phyloP scores from a whole-genome alignment of 148 eudicot species.

The Simmondsia chinensis region DNA sequence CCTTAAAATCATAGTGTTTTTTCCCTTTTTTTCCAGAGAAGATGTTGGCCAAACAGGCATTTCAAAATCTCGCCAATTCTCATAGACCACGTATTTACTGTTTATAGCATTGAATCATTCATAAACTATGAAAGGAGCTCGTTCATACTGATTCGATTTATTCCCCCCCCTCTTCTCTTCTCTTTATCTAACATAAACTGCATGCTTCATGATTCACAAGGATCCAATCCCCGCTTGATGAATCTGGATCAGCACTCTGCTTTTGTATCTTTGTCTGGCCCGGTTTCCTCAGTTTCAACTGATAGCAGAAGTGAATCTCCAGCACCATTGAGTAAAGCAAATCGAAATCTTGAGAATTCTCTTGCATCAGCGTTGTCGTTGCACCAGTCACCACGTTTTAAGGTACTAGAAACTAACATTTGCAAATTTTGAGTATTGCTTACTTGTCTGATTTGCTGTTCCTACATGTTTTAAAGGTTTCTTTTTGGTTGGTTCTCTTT shows the following conservation, averaged over 20 bases:
- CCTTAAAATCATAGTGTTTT: no score
- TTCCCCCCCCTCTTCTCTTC: slow-evolving; percentile 1
- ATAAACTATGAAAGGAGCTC: no score
- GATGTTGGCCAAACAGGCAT: no score
- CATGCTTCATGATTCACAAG: slow-evolving; percentile 16
- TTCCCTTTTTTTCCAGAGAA: no score
- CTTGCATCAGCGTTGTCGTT: slow-evolving; percentile 41
- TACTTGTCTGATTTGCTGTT: no score
- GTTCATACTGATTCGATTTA: not conserved
- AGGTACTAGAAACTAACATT: no score
- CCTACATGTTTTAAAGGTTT: no score
- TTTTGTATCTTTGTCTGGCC: slow-evolving; percentile 56
- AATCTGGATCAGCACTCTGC: slow-evolving; percentile 40
- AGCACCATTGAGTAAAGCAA: slow-evolving; percentile 26
- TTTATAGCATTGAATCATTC: no score
- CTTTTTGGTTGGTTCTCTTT: no score
- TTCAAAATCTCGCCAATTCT: no score
- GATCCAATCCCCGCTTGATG: slow-evolving; percentile 21
- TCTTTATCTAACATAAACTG: not conserved
- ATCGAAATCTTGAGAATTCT: slow-evolving; percentile 39
- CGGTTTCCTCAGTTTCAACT: slow-evolving; percentile 50
- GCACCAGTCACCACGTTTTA: slow-evolving; percentile 44
- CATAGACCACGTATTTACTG: no score
- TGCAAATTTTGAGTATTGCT: no score
- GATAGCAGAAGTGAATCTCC: slow-evolving; percentile 46